phyloP scores from a whole-genome alignment of 2,329 filamentous ascomycete species.

The Penicillium psychrosexuale region DNA sequence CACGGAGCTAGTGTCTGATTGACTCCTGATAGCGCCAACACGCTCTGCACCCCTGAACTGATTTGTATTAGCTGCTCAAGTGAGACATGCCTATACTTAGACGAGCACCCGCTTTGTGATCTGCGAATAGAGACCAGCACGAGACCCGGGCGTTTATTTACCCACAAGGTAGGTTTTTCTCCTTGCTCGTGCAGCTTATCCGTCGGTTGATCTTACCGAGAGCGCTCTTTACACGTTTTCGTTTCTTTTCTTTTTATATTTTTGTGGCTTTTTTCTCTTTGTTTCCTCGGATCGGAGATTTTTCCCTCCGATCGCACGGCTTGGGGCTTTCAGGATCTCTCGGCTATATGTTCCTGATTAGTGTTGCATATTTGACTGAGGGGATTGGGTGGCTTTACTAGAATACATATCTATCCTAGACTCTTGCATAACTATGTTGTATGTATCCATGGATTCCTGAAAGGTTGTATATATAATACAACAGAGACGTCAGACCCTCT shows the following conservation, averaged over 20 bases:
- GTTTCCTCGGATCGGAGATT: conserved; percentile 8
- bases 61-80: conserved; percentile 11
- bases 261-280: not conserved
- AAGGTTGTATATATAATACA: not conserved
- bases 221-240: not conserved
- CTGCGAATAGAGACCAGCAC: conserved; percentile 14
- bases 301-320: conserved; percentile 12
- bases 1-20: conserved; percentile 8
- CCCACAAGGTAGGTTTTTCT: not conserved
- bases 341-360: conserved; percentile 2
- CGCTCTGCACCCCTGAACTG: conserved; percentile 11
- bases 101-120: conserved; percentile 11
- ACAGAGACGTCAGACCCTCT: not conserved
- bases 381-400: not conserved
- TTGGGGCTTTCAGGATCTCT: not conserved
- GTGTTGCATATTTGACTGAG: conserved; percentile 1
- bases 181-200: conserved; percentile 4
- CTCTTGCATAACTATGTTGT: too few species aligned
- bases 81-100: conserved; percentile 24
- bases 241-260: not conserved
- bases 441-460: not conserved
- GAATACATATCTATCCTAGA: not conserved
- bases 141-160: conserved; percentile 1
- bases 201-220: conserved; percentile 10
- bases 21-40: conserved; percentile 13